Evolutionary conservation across 345 rosid genomes (phyloP).

Genomic region (Kandelia obovata): DNA sequence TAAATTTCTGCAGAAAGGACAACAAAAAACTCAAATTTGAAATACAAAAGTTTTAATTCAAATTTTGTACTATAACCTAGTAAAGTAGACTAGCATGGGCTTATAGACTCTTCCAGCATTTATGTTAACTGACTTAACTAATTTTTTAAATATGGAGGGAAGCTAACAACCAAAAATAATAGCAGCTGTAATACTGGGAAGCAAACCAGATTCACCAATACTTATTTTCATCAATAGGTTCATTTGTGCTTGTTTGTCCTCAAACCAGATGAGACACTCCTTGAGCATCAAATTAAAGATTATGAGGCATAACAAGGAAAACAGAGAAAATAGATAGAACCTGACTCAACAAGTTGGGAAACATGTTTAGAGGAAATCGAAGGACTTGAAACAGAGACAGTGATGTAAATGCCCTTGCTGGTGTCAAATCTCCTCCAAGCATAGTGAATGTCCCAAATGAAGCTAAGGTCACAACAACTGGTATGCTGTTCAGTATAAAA

Average conservation of each 20-base stretch:
- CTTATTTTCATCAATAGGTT: no score
- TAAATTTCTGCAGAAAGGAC: no score
- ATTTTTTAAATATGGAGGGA: no score
- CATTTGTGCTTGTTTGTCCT: not conserved
- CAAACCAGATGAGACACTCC: not conserved
- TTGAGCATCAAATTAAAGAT: not conserved
- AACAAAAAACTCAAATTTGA: no score
- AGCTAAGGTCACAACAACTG: slow-evolving; percentile 33
- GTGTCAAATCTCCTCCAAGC: slow-evolving; percentile 36
- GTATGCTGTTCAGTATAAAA: slow-evolving; percentile 32
- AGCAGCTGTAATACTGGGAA: no score
- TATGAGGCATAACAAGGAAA: not conserved
- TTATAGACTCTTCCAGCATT: no score
- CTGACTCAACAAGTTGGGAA: slow-evolving; percentile 33
- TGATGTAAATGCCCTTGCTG: slow-evolving; percentile 35
- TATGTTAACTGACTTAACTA: no score
- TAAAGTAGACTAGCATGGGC: no score
- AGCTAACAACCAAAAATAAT: no score
- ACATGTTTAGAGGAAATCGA: slow-evolving; percentile 33
- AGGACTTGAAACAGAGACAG: slow-evolving; percentile 35
- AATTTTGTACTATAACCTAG: no score
- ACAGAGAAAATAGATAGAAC: slow-evolving; percentile 8
- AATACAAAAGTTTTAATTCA: no score
- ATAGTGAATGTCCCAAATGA: slow-evolving; percentile 32
- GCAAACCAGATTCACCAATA: no score